Conservation (phyloP, 2,329 filamentous ascomycete species). For the Ustulina deusta region DNA sequence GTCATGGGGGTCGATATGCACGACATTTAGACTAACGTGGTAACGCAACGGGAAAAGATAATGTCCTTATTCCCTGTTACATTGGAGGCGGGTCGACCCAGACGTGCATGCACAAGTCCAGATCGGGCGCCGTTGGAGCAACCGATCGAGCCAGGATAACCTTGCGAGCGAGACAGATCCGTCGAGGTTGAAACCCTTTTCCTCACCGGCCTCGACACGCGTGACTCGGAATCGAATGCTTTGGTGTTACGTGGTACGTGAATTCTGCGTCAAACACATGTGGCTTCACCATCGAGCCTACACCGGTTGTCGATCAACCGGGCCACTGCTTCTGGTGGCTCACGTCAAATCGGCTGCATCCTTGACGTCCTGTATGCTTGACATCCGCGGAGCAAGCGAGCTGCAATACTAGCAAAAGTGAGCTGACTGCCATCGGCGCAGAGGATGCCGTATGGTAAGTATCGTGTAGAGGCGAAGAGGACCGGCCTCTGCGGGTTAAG, state of each 20-base stretch:
- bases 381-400: background rate
- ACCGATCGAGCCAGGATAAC: background rate
- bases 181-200: background rate
- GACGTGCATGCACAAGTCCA: slow-evolving; percentile 23
- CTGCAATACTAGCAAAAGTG: background rate
- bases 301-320: background rate
- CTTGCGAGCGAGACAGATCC: background rate
- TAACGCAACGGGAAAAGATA: background rate
- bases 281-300: background rate
- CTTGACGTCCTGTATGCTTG: background rate
- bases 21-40: slow-evolving; percentile 27
- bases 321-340: background rate
- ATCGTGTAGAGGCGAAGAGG: background rate
- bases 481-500: background rate
- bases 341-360: background rate
- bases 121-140: slow-evolving; percentile 22
- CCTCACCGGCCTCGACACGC: slow-evolving; percentile 20
- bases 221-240: background rate
- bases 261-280: background rate
- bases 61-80: background rate
- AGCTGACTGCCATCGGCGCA: background rate
- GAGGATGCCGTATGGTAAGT: background rate
- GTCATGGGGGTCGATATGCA: slow-evolving; percentile 8
- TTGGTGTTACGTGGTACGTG: background rate
- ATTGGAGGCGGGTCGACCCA: background rate